Evolutionary conservation across 352 stramenopile genomes (phyloP).

Genomic region (Globisporangium nagaii): DNA sequence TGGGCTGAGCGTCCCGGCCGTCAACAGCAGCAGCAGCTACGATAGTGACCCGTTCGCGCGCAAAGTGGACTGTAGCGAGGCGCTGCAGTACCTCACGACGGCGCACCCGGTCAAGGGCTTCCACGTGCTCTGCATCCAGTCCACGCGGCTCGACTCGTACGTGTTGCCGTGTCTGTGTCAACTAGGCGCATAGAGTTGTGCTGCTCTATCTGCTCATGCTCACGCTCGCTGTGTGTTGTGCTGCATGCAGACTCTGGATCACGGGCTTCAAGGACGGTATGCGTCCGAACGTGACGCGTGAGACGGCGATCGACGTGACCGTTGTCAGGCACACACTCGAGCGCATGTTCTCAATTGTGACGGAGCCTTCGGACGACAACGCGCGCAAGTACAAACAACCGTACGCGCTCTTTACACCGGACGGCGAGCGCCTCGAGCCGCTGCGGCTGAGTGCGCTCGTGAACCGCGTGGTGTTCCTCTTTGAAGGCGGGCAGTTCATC

Average conservation of each 20-base stretch:
- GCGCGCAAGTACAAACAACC: conserved; percentile 56
- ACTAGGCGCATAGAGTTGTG: neutral
- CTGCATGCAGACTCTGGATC: conserved; percentile 24
- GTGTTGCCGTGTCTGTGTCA: conserved; percentile 6
- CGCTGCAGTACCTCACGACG: conserved; percentile 43
- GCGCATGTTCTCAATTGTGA: conserved; percentile 25
- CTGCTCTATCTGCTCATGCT: neutral
- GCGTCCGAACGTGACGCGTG: conserved; percentile 7
- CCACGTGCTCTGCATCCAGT: conserved; percentile 56
- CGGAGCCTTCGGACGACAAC: conserved; percentile 14
- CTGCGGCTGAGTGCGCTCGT: conserved; percentile 19
- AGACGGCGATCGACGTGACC: conserved; percentile 29
- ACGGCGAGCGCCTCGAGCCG: conserved; percentile 32
- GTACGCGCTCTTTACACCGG: conserved; percentile 48
- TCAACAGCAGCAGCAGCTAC: neutral
- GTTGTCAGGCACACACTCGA: conserved; percentile 28
- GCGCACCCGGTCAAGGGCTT: conserved; percentile 55
- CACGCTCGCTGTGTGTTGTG: neutral
- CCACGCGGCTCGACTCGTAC: conserved; percentile 28
- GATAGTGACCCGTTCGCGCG: neutral
- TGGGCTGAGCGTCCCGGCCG: neutral
- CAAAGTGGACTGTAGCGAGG: conserved; percentile 24
- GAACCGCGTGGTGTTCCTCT: conserved; percentile 52
- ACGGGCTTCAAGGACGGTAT: conserved; percentile 58
- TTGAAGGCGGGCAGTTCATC: conserved; percentile 71